Percentiles rank a stretch among this genome's conserved stretches.
These are phyloP conservation scores for Penicillium psychrosexuale DNA, from an alignment of 2,329 filamentous ascomycete genomes.

Conservation along the genomic window DNA sequence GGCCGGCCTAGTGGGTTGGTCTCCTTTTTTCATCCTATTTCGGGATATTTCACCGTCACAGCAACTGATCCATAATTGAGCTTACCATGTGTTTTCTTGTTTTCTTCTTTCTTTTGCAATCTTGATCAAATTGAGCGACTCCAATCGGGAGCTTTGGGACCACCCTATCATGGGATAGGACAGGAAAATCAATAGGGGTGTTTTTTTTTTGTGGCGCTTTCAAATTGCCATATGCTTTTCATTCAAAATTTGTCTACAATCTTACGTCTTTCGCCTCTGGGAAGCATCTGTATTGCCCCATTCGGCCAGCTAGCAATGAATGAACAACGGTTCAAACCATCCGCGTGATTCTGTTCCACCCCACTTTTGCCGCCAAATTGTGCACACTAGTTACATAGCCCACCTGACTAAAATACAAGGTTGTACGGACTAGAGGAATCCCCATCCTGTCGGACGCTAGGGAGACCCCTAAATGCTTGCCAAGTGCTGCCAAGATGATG, in stretches of 20 bases:
- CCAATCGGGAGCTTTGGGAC: slow-evolving; percentile 2
- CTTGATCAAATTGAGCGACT: slow-evolving; percentile 9
- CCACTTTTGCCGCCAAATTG: not conserved
- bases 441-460: slow-evolving; percentile 15
- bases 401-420: slow-evolving; percentile 5
- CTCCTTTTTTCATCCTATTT: slow-evolving; percentile 3
- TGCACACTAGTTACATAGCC: not conserved
- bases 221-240: not conserved
- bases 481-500: slow-evolving; percentile 23
- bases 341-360: not conserved
- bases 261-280: not conserved
- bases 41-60: slow-evolving; percentile 8
- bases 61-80: slow-evolving; percentile 13
- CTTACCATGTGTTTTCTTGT: not conserved
- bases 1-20: not conserved
- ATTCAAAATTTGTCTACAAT: not conserved
- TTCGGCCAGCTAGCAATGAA: not conserved
- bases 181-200: slow-evolving; percentile 3
- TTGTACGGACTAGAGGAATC: slow-evolving; percentile 10
- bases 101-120: slow-evolving; percentile 9
- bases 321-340: not conserved
- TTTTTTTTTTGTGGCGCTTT: not conserved
- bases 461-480: slow-evolving; percentile 19
- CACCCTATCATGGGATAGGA: not conserved
- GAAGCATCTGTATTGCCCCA: not conserved